Evolutionary conservation across 495 filamentous ascomycete species (phyloP).

Genomic region (Annulohypoxylon maeteangense): DNA sequence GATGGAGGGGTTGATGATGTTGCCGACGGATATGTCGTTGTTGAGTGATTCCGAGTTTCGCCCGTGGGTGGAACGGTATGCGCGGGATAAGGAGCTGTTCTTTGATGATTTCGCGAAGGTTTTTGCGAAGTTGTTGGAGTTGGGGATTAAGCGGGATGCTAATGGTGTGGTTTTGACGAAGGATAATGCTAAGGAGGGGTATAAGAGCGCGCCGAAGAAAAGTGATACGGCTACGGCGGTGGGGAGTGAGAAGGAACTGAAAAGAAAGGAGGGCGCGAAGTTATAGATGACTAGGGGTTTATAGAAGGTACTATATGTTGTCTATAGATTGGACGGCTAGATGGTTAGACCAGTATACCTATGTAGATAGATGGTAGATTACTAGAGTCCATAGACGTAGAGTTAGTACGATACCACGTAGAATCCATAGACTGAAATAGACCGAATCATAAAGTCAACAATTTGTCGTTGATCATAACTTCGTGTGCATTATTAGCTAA

Average conservation of each 20-base stretch:
- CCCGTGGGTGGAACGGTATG: conserved; percentile 69
- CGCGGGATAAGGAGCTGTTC: conserved; percentile 69
- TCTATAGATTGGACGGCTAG: not conserved
- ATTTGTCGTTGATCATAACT: not conserved
- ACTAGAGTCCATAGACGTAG: conserved; percentile 3
- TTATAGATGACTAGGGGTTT: conserved; percentile 13
- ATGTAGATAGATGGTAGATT: conserved; percentile 4
- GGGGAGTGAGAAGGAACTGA: conserved; percentile 37
- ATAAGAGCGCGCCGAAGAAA: conserved; percentile 70
- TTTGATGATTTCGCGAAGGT: conserved; percentile 69
- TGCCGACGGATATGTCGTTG: conserved; percentile 59
- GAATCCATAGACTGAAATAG: conserved; percentile 7
- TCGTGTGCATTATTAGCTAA: not conserved
- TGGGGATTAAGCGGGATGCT: conserved; percentile 67
- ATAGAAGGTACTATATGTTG: not conserved
- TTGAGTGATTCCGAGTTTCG: conserved; percentile 49
- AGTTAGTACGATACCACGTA: not conserved
- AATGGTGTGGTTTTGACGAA: conserved; percentile 61
- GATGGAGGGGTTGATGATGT: conserved; percentile 66
- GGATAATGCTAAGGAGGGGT: conserved; percentile 65
- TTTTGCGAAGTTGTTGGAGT: conserved; percentile 70
- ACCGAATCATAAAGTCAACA: not conserved
- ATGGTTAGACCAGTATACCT: not conserved
- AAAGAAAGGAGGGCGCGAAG: conserved; percentile 35
- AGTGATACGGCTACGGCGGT: conserved; percentile 56